A percentile compares a stretch with the other conserved stretches of the same genome.
phyloP scores from a whole-genome alignment of 495 filamentous ascomycete genomes.

The Platismatia glauca region DNA sequence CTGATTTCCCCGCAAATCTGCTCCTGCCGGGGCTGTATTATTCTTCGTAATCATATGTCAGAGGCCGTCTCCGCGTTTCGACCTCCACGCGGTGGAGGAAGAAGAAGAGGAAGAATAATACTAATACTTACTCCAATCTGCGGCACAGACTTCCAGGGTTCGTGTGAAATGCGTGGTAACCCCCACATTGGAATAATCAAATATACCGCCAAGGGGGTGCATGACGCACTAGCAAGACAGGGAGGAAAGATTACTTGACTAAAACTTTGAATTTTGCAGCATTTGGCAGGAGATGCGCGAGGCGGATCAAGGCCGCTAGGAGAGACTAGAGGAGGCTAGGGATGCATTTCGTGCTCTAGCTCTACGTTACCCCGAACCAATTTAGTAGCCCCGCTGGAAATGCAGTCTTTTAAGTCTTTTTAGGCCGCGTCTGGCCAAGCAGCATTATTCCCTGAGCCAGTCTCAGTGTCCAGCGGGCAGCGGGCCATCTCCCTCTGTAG shows the following conservation, averaged over 20 bases:
- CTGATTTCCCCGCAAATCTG: neutral
- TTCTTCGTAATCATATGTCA: no score
- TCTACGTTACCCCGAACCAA: constrained; percentile 2
- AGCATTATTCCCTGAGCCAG: neutral
- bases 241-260: neutral
- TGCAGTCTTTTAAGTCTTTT: no score
- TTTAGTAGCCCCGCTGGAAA: neutral
- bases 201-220: neutral
- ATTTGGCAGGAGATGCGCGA: no score
- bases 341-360: constrained; percentile 1
- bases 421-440: neutral
- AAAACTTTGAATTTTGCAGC: no score
- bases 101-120: no score
- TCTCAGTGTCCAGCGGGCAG: no score
- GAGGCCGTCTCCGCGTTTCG: no score
- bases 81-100: no score
- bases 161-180: neutral
- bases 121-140: neutral
- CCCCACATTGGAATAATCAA: neutral
- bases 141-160: neutral
- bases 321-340: neutral
- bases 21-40: neutral
- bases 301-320: neutral
- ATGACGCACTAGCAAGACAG: neutral
- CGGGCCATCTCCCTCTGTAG: no score